phyloP scores from a whole-genome alignment of 2,329 filamentous ascomycete species.

The Talaromyces atroroseus region DNA sequence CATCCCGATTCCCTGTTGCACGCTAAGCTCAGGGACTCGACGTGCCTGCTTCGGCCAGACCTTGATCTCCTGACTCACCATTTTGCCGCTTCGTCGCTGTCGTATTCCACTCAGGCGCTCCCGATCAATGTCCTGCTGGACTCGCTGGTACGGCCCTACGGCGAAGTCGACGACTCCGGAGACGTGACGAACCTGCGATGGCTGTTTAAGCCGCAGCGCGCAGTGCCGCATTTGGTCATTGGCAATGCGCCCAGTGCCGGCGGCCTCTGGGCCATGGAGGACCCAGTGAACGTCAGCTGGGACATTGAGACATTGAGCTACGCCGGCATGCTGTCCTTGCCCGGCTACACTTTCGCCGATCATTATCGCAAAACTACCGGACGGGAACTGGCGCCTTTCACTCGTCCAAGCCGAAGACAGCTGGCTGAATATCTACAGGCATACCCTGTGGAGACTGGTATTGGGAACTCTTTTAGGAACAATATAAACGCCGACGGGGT shows the following conservation, averaged over 20 bases:
- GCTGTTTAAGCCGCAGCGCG: constrained; percentile 46
- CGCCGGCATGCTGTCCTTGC: constrained; percentile 56
- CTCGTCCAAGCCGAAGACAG: constrained; percentile 50
- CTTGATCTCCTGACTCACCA: constrained; percentile 50
- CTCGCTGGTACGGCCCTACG: constrained; percentile 53
- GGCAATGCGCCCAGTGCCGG: constrained; percentile 48
- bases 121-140: constrained; percentile 57
- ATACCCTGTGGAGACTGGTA: constrained; percentile 51
- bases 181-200: constrained; percentile 50
- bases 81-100: constrained; percentile 52
- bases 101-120: constrained; percentile 57
- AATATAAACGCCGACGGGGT: constrained; percentile 40
- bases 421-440: constrained; percentile 52
- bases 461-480: constrained; percentile 44
- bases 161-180: constrained; percentile 51
- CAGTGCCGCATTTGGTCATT: constrained; percentile 50
- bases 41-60: constrained; percentile 45
- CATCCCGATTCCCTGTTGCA: constrained; percentile 56
- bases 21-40: constrained; percentile 46
- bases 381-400: constrained; percentile 45
- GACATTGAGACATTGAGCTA: constrained; percentile 58
- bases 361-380: constrained; percentile 43
- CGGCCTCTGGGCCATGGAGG: constrained; percentile 57
- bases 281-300: constrained; percentile 47
- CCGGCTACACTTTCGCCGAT: constrained; percentile 53